Evolutionary conservation across 2,329 filamentous ascomycete species (phyloP).

Genomic region (Alternaria sp.): DNA sequence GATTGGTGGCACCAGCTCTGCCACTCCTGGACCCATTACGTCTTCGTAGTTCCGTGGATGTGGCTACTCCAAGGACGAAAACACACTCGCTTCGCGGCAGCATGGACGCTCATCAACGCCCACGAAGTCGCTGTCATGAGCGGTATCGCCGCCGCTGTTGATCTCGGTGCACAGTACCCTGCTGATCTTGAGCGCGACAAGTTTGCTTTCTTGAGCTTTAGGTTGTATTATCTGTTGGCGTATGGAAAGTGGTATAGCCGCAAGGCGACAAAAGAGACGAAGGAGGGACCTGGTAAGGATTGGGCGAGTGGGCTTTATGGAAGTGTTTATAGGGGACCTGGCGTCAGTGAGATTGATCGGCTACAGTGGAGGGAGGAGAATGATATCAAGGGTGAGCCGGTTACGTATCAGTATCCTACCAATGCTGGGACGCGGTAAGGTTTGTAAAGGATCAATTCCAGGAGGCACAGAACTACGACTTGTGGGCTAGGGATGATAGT

Average conservation of each 20-base stretch:
- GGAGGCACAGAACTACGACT: too few species aligned
- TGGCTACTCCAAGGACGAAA: constrained; percentile 73
- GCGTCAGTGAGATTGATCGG: constrained; percentile 60
- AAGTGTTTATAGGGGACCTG: constrained; percentile 65
- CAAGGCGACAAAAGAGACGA: constrained; percentile 49
- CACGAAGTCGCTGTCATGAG: constrained; percentile 75
- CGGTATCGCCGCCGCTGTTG: constrained; percentile 73
- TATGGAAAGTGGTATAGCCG: constrained; percentile 68
- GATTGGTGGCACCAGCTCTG: constrained; percentile 74
- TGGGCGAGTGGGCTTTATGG: constrained; percentile 67
- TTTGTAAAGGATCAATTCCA: too few species aligned
- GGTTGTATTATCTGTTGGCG: constrained; percentile 66
- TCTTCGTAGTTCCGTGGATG: constrained; percentile 72
- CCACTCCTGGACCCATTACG: constrained; percentile 68
- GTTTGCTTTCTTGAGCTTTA: constrained; percentile 66
- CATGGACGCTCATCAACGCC: constrained; percentile 74
- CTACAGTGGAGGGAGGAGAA: constrained; percentile 61
- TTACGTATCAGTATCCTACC: constrained; percentile 6
- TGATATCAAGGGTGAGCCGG: constrained; percentile 25
- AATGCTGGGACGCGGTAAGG: constrained; percentile 25
- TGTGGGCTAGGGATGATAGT: too few species aligned
- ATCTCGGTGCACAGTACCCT: constrained; percentile 69
- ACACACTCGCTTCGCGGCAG: constrained; percentile 67
- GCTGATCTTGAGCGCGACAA: constrained; percentile 68
- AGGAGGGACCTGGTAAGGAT: constrained; percentile 58